A percentile compares a stretch with the other conserved stretches of the same genome.
Conservation (phyloP, 129 eudicot genomes). For the Flaveria sonorensis region DNA sequence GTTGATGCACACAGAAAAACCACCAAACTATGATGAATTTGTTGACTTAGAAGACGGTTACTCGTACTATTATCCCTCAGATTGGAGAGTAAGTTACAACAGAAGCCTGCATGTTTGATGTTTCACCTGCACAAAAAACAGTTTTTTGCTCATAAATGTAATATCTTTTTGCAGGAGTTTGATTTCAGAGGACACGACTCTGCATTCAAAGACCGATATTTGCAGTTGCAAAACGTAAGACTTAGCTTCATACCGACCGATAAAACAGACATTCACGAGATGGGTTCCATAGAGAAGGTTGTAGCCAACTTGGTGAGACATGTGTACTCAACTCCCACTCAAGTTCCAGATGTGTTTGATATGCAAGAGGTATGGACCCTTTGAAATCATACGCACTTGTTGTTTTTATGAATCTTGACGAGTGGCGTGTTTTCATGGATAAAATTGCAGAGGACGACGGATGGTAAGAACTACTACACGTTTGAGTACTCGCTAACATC, state of each 20-base stretch:
- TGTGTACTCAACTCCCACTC: slow-evolving; percentile 73
- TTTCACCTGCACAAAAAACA: neutral
- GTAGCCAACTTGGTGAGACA: slow-evolving; percentile 57
- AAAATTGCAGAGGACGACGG: slow-evolving; percentile 58
- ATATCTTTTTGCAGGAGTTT: slow-evolving; percentile 50
- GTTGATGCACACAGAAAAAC: slow-evolving; percentile 56
- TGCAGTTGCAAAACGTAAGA: slow-evolving; percentile 89
- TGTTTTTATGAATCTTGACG: slow-evolving; percentile 13
- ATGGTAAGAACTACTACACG: slow-evolving; percentile 80
- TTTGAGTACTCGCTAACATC: slow-evolving; percentile 70
- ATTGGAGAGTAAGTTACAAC: slow-evolving; percentile 72
- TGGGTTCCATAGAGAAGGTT: slow-evolving; percentile 79
- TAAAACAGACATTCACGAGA: slow-evolving; percentile 75
- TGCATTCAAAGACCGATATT: slow-evolving; percentile 80
- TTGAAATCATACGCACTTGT: neutral
- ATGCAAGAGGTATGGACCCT: slow-evolving; percentile 71
- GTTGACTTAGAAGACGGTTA: slow-evolving; percentile 82
- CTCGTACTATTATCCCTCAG: slow-evolving; percentile 84
- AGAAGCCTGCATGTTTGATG: neutral
- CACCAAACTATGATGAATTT: slow-evolving; percentile 60
- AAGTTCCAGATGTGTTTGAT: slow-evolving; percentile 55
- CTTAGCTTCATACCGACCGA: slow-evolving; percentile 86
- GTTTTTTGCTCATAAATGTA: neutral
- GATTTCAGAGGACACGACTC: slow-evolving; percentile 92
- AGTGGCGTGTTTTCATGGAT: slow-evolving; percentile 1